Evolutionary conservation across 805 yeast genomes (phyloP).

Genomic region (Pichia rugopelliculosa): DNA sequence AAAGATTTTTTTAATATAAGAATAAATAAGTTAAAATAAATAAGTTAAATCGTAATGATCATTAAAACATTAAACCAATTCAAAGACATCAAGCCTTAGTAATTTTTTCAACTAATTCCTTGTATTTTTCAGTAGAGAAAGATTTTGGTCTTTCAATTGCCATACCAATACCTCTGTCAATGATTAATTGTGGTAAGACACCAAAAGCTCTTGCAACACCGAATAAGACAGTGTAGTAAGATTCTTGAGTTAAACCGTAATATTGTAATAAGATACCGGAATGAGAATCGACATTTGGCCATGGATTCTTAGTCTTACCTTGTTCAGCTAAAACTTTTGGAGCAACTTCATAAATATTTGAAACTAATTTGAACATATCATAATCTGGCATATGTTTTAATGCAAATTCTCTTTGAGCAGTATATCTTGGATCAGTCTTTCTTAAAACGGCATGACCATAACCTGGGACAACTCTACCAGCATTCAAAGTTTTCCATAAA

Average conservation of each 20-base stretch:
- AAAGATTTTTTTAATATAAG: not conserved
- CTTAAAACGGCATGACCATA: slow-evolving; percentile 85
- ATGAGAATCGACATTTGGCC: slow-evolving; percentile 88
- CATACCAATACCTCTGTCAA: slow-evolving; percentile 74
- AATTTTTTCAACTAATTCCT: slow-evolving; percentile 55
- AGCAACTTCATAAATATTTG: slow-evolving; percentile 73
- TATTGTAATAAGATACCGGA: slow-evolving; percentile 80
- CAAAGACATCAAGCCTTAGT: slow-evolving; percentile 15
- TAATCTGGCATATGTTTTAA: slow-evolving; percentile 67
- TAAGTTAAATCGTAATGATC: not conserved
- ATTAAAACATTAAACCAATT: not conserved
- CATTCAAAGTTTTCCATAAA: slow-evolving; percentile 70
- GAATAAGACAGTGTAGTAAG: slow-evolving; percentile 79
- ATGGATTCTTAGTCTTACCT: slow-evolving; percentile 89
- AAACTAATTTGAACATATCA: slow-evolving; percentile 70
- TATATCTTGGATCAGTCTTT: slow-evolving; percentile 84
- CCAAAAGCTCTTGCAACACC: slow-evolving; percentile 87
- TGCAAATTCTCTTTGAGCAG: slow-evolving; percentile 81
- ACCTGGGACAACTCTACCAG: slow-evolving; percentile 84
- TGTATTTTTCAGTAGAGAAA: slow-evolving; percentile 89
- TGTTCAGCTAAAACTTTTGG: slow-evolving; percentile 74
- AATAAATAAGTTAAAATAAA: not conserved
- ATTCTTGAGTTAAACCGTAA: slow-evolving; percentile 76
- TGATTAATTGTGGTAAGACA: slow-evolving; percentile 77
- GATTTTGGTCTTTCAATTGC: slow-evolving; percentile 89